A percentile compares a stretch with the other conserved stretches of the same genome.
phyloP scores from a whole-genome alignment of 2,329 filamentous ascomycete species.

The Fusarium miscanthi region DNA sequence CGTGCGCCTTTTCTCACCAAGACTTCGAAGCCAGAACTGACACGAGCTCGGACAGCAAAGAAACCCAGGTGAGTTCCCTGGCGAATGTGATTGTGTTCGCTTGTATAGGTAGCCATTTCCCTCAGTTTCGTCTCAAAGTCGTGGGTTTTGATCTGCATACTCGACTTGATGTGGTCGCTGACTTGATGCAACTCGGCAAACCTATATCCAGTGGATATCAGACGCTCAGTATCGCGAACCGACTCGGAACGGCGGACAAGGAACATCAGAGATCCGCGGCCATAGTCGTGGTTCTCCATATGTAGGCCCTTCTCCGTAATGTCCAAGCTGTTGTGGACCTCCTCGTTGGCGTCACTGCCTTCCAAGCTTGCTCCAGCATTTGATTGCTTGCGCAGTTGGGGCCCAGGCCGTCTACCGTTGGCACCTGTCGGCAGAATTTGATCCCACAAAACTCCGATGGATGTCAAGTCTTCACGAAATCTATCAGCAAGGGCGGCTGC shows the following conservation, averaged over 20 bases:
- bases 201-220: conserved; percentile 80
- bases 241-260: conserved; percentile 73
- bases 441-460: conserved; percentile 78
- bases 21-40: conserved; percentile 70
- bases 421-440: conserved; percentile 76
- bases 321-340: conserved; percentile 46
- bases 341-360: conserved; percentile 17
- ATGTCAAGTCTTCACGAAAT: conserved; percentile 70
- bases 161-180: conserved; percentile 72
- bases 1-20: conserved; percentile 66
- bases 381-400: conserved; percentile 31
- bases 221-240: conserved; percentile 68
- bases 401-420: conserved; percentile 36
- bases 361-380: conserved; percentile 23
- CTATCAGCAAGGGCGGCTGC: conserved; percentile 78
- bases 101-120: conserved; percentile 71
- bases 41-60: conserved; percentile 66
- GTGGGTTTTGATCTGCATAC: conserved; percentile 76
- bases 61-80: conserved; percentile 68
- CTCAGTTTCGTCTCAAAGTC: conserved; percentile 71
- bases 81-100: conserved; percentile 58
- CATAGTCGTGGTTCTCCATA: conserved; percentile 56
- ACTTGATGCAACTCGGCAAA: conserved; percentile 79
- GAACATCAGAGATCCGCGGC: conserved; percentile 83
- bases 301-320: conserved; percentile 56